Percentiles rank a stretch among this genome's conserved stretches.
Evolutionary conservation across 2,329 filamentous ascomycete species (phyloP).

Genomic region (Coleophoma eucalyptorum): DNA sequence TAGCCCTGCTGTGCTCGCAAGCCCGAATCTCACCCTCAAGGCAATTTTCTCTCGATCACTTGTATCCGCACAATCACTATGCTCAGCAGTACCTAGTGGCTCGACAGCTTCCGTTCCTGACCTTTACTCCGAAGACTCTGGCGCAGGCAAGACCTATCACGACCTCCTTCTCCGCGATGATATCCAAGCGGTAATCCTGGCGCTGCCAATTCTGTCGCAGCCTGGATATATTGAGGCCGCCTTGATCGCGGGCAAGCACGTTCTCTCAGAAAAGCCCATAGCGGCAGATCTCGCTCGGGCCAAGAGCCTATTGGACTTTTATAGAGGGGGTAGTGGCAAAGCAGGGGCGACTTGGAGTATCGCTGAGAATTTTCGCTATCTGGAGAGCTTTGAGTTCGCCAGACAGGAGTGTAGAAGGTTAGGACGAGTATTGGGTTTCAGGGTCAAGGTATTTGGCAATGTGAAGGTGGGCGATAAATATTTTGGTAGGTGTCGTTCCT

Average conservation of each 20-base stretch:
- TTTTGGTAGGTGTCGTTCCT: slow-evolving; percentile 23
- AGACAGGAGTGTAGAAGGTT: slow-evolving; percentile 44
- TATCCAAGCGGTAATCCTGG: slow-evolving; percentile 32
- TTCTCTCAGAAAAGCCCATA: slow-evolving; percentile 51
- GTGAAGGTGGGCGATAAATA: slow-evolving; percentile 44
- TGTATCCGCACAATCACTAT: slow-evolving; percentile 23
- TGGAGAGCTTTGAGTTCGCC: slow-evolving; percentile 49
- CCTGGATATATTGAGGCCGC: slow-evolving; percentile 45
- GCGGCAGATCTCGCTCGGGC: slow-evolving; percentile 44
- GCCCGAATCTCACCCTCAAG: slow-evolving; percentile 48
- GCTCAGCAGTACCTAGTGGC: too few species aligned
- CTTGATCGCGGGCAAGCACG: slow-evolving; percentile 47
- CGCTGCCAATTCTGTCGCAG: slow-evolving; percentile 46
- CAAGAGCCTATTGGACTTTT: slow-evolving; percentile 43
- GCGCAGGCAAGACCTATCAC: slow-evolving; percentile 36
- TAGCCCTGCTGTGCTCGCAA: slow-evolving; percentile 55
- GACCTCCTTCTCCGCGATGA: slow-evolving; percentile 25
- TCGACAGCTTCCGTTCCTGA: slow-evolving; percentile 38
- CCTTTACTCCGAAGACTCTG: slow-evolving; percentile 27
- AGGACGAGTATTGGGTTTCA: slow-evolving; percentile 52
- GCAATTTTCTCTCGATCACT: slow-evolving; percentile 29
- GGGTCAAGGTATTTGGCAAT: slow-evolving; percentile 37
- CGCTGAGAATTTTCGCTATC: slow-evolving; percentile 72
- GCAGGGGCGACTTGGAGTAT: slow-evolving; percentile 48
- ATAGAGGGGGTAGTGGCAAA: slow-evolving; percentile 30